phyloP scores from a whole-genome alignment of 2,329 filamentous ascomycete genomes.

The Graphilbum fragrans region DNA sequence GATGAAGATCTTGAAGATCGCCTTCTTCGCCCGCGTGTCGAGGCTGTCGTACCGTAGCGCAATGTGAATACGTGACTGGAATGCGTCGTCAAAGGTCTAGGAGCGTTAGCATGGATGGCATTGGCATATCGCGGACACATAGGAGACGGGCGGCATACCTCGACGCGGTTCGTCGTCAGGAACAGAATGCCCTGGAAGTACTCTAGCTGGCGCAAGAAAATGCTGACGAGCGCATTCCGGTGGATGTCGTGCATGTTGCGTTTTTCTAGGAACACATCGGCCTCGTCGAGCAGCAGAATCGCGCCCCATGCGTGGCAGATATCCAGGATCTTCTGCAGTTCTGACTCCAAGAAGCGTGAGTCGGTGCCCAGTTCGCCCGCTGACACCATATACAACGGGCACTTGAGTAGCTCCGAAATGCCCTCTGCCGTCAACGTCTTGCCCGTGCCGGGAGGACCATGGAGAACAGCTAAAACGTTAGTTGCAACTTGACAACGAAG shows the following conservation, averaged over 20 bases:
- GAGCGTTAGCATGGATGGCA: neutral
- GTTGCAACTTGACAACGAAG: neutral
- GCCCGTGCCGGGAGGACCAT: slow-evolving; percentile 50
- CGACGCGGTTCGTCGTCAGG: slow-evolving; percentile 77
- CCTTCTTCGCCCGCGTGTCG: slow-evolving; percentile 57
- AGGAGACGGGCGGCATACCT: slow-evolving; percentile 26
- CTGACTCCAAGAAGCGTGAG: slow-evolving; percentile 29
- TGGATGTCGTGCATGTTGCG: slow-evolving; percentile 30
- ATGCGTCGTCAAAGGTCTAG: slow-evolving; percentile 75
- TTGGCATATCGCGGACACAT: neutral
- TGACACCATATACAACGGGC: slow-evolving; percentile 41
- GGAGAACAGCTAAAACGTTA: slow-evolving; percentile 46
- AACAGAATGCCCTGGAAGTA: slow-evolving; percentile 90
- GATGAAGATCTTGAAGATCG: slow-evolving; percentile 78
- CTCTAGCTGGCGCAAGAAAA: slow-evolving; percentile 77
- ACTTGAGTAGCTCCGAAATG: slow-evolving; percentile 29
- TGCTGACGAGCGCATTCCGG: slow-evolving; percentile 45
- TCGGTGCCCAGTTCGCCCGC: slow-evolving; percentile 35
- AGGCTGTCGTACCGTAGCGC: slow-evolving; percentile 71
- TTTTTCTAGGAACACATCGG: slow-evolving; percentile 39
- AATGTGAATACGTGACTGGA: slow-evolving; percentile 79
- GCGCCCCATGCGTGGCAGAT: slow-evolving; percentile 37
- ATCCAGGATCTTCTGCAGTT: slow-evolving; percentile 32
- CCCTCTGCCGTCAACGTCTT: slow-evolving; percentile 30
- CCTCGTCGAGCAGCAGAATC: slow-evolving; percentile 39